These are phyloP conservation scores for Physcomitrellopsis africana DNA, from an alignment of 225 moss, liverwort and hornwort genomes.

Conservation along the genomic window DNA sequence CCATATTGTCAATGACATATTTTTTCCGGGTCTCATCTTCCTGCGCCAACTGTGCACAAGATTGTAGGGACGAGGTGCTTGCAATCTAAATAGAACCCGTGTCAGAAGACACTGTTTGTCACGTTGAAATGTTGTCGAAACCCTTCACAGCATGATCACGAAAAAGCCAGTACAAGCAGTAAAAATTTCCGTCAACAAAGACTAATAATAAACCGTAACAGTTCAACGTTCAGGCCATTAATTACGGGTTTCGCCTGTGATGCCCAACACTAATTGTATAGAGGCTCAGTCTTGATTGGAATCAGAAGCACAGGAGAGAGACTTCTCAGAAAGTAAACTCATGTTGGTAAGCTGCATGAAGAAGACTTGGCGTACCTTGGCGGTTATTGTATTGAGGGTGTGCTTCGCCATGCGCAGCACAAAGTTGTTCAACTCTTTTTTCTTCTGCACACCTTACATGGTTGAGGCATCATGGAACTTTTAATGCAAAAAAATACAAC, in stretches of 20 bases:
- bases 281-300: not conserved
- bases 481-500: not conserved
- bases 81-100: not conserved
- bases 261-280: not conserved
- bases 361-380: conserved; percentile 22
- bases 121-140: not conserved
- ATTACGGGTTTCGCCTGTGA: not conserved
- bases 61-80: not conserved
- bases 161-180: not conserved
- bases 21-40: conserved; percentile 12
- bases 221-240: not conserved
- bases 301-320: not conserved
- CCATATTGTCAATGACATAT: conserved; percentile 17
- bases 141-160: not conserved
- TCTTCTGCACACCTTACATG: conserved; percentile 30
- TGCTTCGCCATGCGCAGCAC: conserved; percentile 27
- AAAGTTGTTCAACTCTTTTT: conserved; percentile 20
- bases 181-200: not conserved
- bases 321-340: not conserved
- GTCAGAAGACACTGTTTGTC: not conserved
- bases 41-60: not conserved
- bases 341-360: not conserved
- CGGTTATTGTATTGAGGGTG: not conserved
- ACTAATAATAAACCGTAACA: not conserved
- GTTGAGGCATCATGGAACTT: conserved; percentile 6